These are phyloP conservation scores for Tolypocladium nubicola DNA, from an alignment of 2,329 filamentous ascomycete genomes.

Conservation along the genomic window DNA sequence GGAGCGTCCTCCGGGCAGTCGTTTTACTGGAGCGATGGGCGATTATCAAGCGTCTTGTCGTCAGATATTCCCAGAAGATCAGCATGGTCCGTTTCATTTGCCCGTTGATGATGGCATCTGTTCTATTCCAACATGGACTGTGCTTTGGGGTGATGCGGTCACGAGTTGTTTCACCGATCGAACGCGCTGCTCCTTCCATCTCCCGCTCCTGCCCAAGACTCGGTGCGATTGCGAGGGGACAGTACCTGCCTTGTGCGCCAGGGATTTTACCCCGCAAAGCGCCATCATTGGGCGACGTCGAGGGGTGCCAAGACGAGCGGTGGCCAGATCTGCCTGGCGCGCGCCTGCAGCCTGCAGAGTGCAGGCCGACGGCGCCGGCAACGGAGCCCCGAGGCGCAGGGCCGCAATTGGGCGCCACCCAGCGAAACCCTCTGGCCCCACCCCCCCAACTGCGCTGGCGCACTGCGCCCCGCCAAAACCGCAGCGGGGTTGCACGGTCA, in stretches of 20 bases:
- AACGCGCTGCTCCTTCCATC: background rate
- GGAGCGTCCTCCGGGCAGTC: background rate
- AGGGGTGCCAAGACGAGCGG: background rate
- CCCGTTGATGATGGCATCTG: background rate
- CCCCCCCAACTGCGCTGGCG: no score
- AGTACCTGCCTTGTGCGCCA: conserved; percentile 1
- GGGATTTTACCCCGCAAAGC: conserved; percentile 9
- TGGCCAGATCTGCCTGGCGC: background rate
- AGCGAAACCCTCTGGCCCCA: background rate
- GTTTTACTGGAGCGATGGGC: background rate
- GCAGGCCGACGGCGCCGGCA: no score
- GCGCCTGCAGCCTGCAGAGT: background rate
- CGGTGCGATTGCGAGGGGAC: background rate
- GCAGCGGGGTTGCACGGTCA: background rate
- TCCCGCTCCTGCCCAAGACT: background rate
- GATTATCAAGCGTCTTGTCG: background rate
- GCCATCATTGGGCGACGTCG: conserved; percentile 2
- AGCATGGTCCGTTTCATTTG: background rate
- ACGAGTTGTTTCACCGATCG: background rate
- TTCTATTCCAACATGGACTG: background rate
- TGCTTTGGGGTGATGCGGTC: background rate
- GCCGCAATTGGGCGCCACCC: background rate
- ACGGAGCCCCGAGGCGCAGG: background rate
- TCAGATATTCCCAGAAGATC: background rate
- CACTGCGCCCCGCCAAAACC: background rate